phyloP scores from a whole-genome alignment of 768 basidiomycete species.

The Coprinellus micaceus region DNA sequence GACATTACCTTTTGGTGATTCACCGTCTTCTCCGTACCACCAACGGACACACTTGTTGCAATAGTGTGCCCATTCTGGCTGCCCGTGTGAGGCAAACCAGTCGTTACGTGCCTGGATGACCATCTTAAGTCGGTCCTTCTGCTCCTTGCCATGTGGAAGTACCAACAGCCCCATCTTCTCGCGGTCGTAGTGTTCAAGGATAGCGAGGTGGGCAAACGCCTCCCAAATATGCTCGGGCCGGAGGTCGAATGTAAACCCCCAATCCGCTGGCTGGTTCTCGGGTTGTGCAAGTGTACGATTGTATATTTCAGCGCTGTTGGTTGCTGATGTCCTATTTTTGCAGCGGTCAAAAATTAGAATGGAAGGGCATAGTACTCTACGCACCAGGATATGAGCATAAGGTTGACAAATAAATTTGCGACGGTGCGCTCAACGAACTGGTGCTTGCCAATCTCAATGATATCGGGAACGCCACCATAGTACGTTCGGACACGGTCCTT shows the following conservation, averaged over 20 bases:
- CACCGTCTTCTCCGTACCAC: not conserved
- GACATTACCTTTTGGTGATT: not conserved
- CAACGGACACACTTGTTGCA: constrained; percentile 24
- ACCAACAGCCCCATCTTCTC: constrained; percentile 7
- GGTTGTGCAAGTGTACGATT: constrained; percentile 11
- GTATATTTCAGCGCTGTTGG: constrained; percentile 20
- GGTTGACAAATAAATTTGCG: constrained; percentile 18
- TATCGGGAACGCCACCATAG: constrained; percentile 18
- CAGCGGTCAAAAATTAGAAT: not conserved
- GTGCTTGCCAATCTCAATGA: constrained; percentile 25
- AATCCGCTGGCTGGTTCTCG: constrained; percentile 8
- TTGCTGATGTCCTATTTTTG: constrained; percentile 10
- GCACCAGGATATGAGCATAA: constrained; percentile 22
- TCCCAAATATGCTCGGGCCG: constrained; percentile 5
- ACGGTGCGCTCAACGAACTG: constrained; percentile 21
- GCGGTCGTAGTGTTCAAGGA: constrained; percentile 20
- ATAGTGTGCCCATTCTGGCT: constrained; percentile 24
- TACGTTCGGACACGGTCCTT: constrained; percentile 16
- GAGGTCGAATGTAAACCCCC: constrained; percentile 17
- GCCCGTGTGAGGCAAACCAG: constrained; percentile 19
- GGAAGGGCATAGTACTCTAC: not conserved
- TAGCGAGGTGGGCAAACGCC: constrained; percentile 18
- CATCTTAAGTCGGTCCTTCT: constrained; percentile 20
- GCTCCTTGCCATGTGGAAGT: constrained; percentile 21
- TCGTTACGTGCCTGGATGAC: constrained; percentile 24